Conservation (phyloP, 257 asterid species). For the Nicotiana paniculata region DNA sequence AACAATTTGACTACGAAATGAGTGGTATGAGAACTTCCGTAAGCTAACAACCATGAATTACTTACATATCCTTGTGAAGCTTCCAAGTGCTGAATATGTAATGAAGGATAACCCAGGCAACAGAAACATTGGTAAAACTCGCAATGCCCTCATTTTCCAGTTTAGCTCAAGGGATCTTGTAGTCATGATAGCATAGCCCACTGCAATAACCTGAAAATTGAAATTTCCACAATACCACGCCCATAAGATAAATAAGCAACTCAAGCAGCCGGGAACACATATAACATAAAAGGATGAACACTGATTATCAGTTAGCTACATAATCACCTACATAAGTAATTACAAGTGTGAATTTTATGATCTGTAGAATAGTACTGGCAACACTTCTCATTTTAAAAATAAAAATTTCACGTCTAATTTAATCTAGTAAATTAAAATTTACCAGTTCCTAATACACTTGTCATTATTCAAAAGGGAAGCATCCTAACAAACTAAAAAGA, state of each 20-base stretch:
- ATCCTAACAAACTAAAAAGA: background rate
- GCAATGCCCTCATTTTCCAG: conserved; percentile 87
- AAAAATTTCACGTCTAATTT: background rate
- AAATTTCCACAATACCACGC: background rate
- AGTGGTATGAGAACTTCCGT: background rate
- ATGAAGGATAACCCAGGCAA: conserved; percentile 58
- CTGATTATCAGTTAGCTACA: background rate
- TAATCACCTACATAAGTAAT: background rate
- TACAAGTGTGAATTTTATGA: background rate
- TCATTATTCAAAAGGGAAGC: background rate
- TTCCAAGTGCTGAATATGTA: conserved; percentile 43
- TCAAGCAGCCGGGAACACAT: background rate
- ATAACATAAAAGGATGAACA: background rate
- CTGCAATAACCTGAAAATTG: conserved; percentile 65
- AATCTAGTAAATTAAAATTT: too few species aligned
- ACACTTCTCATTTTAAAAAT: background rate
- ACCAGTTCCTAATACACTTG: background rate
- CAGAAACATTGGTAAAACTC: conserved; percentile 85
- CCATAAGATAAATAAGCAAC: background rate
- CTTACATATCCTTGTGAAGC: conserved; percentile 82
- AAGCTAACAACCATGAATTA: conserved; percentile 1
- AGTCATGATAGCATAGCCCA: conserved; percentile 76
- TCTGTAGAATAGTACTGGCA: background rate
- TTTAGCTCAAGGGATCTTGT: conserved; percentile 62
- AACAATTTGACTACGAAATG: background rate